A percentile compares a stretch with the other conserved stretches of the same genome.
phyloP scores from a whole-genome alignment of 2,329 filamentous ascomycete species.

The Ophiosphaerella korrae region DNA sequence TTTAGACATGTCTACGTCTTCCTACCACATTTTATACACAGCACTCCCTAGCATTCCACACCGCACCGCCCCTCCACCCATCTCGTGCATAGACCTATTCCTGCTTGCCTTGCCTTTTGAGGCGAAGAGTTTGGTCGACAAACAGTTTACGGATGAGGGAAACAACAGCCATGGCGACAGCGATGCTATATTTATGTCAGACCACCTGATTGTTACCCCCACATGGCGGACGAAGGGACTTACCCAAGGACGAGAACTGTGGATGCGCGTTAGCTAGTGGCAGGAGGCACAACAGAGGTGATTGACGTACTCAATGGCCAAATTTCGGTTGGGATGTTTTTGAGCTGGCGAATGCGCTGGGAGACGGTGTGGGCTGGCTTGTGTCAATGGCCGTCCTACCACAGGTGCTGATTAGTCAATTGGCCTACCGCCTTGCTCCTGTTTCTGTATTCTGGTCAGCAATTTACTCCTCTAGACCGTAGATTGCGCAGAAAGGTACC shows the following conservation, averaged over 20 bases:
- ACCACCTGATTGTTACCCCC: slow-evolving; percentile 19
- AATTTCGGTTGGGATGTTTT: slow-evolving; percentile 91
- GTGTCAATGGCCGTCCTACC: slow-evolving; percentile 22
- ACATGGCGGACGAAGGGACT: slow-evolving; percentile 42
- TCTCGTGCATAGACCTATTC: slow-evolving; percentile 25
- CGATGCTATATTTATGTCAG: slow-evolving; percentile 55
- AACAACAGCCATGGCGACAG: slow-evolving; percentile 80
- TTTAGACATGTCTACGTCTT: slow-evolving; percentile 9
- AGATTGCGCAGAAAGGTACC: slow-evolving; percentile 58
- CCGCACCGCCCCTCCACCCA: slow-evolving; percentile 4
- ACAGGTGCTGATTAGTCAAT: slow-evolving; percentile 18
- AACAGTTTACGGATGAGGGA: slow-evolving; percentile 81
- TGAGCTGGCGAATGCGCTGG: slow-evolving; percentile 87
- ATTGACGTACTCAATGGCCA: slow-evolving; percentile 80
- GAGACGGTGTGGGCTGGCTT: slow-evolving; percentile 88
- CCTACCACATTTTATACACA: slow-evolving; percentile 30
- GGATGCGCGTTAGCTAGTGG: slow-evolving; percentile 21
- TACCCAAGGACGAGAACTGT: slow-evolving; percentile 85
- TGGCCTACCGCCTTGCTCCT: slow-evolving; percentile 65
- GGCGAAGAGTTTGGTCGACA: slow-evolving; percentile 90
- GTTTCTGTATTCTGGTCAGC: slow-evolving; percentile 61
- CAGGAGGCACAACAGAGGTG: background rate
- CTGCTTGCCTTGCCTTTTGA: slow-evolving; percentile 67
- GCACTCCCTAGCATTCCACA: slow-evolving; percentile 20
- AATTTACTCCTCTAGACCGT: slow-evolving; percentile 2